Conservation (phyloP, 2,329 filamentous ascomycete species). For the Talaromyces pinophilus region DNA sequence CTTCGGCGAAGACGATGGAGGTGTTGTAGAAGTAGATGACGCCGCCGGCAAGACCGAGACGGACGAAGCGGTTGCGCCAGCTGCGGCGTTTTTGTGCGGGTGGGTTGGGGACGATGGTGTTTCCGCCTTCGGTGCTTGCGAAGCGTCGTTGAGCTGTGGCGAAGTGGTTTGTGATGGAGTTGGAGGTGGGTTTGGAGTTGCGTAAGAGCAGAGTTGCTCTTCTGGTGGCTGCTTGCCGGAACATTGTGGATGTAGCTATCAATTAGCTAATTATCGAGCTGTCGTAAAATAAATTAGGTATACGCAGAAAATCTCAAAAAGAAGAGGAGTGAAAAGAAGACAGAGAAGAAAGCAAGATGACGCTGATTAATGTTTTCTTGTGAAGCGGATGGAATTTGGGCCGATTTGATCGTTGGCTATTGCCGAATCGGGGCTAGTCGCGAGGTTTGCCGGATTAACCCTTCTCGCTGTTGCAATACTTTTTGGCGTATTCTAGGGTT, state of each 20-base stretch:
- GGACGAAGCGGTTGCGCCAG: constrained; percentile 74
- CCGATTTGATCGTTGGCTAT: constrained; percentile 10
- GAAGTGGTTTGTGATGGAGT: constrained; percentile 17
- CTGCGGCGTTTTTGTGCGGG: constrained; percentile 69
- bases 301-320: neutral
- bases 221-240: constrained; percentile 21
- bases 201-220: constrained; percentile 22
- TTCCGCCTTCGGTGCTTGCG: constrained; percentile 21
- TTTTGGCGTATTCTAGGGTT: constrained; percentile 1
- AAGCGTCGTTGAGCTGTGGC: constrained; percentile 18
- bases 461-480: neutral
- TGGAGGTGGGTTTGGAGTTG: constrained; percentile 12
- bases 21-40: constrained; percentile 95
- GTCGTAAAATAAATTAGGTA: neutral
- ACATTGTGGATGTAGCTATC: constrained; percentile 16
- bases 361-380: constrained; percentile 16
- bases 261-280: neutral
- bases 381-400: constrained; percentile 7
- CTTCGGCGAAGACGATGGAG: constrained; percentile 80
- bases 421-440: constrained; percentile 9
- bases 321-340: neutral
- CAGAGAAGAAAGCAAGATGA: neutral
- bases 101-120: constrained; percentile 35
- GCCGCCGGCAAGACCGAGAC: constrained; percentile 74
- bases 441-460: constrained; percentile 4